These are phyloP conservation scores for Fomitopsis betulina DNA, from an alignment of 1,284 basidiomycete genomes.

Conservation along the genomic window DNA sequence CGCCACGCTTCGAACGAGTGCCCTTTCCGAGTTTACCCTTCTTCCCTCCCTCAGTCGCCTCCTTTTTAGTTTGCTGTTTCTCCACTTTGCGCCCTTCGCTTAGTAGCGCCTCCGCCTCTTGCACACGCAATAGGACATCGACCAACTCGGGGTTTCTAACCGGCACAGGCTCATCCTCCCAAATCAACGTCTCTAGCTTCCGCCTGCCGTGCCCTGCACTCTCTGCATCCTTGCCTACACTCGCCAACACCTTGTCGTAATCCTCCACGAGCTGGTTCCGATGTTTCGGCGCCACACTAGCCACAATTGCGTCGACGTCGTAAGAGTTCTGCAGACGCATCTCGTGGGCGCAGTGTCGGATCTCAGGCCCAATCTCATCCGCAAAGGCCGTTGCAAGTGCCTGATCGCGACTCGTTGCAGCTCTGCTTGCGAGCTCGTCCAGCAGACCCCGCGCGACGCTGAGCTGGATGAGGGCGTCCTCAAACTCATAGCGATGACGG, in stretches of 20 bases:
- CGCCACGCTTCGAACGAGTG: constrained; percentile 58
- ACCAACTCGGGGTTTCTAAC: constrained; percentile 91
- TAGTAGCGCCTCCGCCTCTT: constrained; percentile 67
- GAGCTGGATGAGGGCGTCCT: constrained; percentile 76
- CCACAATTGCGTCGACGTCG: constrained; percentile 80
- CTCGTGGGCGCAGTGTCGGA: constrained; percentile 91
- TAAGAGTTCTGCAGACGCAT: constrained; percentile 72
- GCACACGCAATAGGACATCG: constrained; percentile 80
- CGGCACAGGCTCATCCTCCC: constrained; percentile 84
- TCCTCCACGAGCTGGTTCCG: constrained; percentile 59
- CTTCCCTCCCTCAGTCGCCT: constrained; percentile 25
- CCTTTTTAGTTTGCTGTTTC: constrained; percentile 21
- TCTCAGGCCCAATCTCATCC: constrained; percentile 88
- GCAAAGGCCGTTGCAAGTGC: constrained; percentile 84
- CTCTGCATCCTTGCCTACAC: constrained; percentile 44
- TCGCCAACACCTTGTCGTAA: constrained; percentile 54
- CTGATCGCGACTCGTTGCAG: constrained; percentile 82
- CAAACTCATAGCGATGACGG: constrained; percentile 68
- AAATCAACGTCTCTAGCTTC: constrained; percentile 47
- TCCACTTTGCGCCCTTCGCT: constrained; percentile 27
- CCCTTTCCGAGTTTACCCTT: constrained; percentile 36
- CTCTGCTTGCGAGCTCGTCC: constrained; percentile 63
- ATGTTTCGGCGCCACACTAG: constrained; percentile 61
- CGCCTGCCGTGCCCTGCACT: constrained; percentile 24
- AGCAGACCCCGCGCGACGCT: constrained; percentile 78